Evolutionary conservation across 768 basidiomycete genomes (phyloP).

Genomic region (Naganishia vishniacii): DNA sequence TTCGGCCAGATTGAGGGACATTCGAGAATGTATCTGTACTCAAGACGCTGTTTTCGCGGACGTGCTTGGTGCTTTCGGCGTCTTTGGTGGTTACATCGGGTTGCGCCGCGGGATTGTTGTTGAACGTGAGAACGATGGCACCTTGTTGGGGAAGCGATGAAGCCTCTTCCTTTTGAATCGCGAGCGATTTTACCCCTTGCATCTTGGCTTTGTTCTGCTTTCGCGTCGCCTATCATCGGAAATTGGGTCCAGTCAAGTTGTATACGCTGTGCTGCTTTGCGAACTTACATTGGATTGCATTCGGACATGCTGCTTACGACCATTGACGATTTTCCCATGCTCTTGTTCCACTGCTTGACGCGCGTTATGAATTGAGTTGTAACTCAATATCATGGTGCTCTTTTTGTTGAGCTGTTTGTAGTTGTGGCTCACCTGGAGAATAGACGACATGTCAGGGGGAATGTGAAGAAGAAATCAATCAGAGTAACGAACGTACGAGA

Average conservation of each 20-base stretch:
- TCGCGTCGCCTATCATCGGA: not conserved
- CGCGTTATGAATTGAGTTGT: conserved; percentile 13
- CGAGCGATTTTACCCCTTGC: too few species aligned
- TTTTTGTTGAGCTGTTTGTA: not conserved
- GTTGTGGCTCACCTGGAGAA: not conserved
- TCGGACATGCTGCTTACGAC: not conserved
- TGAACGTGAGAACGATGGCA: not conserved
- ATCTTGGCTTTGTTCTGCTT: too few species aligned
- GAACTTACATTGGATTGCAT: not conserved
- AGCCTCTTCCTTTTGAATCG: too few species aligned
- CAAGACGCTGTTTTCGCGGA: not conserved
- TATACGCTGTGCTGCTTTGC: not conserved
- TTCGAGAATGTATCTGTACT: not conserved
- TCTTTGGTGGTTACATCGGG: too few species aligned
- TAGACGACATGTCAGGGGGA: too few species aligned
- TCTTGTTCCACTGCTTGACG: not conserved
- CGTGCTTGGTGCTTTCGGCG: not conserved
- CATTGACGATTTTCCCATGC: not conserved
- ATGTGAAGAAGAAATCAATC: not conserved
- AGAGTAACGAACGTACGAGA: not conserved
- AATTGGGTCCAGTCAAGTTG: not conserved
- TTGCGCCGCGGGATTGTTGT: too few species aligned
- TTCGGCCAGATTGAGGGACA: not conserved
- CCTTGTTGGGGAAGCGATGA: too few species aligned
- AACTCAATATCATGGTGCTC: not conserved